Percentiles rank a stretch among this genome's conserved stretches.
phyloP scores from a whole-genome alignment of 768 basidiomycete genomes.

The Sarcodon aspratus region DNA sequence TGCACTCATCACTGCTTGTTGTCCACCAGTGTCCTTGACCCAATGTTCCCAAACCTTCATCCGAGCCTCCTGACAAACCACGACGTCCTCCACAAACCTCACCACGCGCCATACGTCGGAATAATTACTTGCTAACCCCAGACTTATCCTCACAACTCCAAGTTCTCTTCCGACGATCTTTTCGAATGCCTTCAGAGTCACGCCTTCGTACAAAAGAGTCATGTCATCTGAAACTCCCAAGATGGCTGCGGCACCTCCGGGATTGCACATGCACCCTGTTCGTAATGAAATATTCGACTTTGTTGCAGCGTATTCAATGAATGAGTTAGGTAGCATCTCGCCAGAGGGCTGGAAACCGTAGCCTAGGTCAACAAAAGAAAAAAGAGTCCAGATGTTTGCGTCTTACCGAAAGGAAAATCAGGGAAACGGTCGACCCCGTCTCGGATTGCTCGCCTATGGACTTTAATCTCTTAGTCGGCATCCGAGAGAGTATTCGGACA shows the following conservation, averaged over 20 bases:
- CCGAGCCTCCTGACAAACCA: not conserved
- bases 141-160: slow-evolving; percentile 66
- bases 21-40: not conserved
- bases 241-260: slow-evolving; percentile 67
- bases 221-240: slow-evolving; percentile 58
- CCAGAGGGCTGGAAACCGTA: slow-evolving; percentile 40
- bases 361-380: slow-evolving; percentile 1
- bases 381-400: not conserved
- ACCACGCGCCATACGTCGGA: slow-evolving; percentile 43
- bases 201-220: slow-evolving; percentile 44
- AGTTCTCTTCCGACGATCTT: slow-evolving; percentile 50
- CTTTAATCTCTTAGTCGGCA: slow-evolving; percentile 40
- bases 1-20: too few species aligned
- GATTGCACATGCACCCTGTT: slow-evolving; percentile 85
- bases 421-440: slow-evolving; percentile 48
- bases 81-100: slow-evolving; percentile 12
- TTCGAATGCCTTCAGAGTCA: slow-evolving; percentile 54
- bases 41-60: not conserved
- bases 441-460: slow-evolving; percentile 57
- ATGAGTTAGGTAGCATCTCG: slow-evolving; percentile 58
- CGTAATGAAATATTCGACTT: slow-evolving; percentile 59
- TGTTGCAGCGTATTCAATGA: slow-evolving; percentile 61
- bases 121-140: slow-evolving; percentile 74
- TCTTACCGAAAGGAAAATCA: slow-evolving; percentile 55
- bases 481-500: slow-evolving; percentile 55